phyloP scores from a whole-genome alignment of 192 early-diverging fungal species.

The Kickxella alabastrina region DNA sequence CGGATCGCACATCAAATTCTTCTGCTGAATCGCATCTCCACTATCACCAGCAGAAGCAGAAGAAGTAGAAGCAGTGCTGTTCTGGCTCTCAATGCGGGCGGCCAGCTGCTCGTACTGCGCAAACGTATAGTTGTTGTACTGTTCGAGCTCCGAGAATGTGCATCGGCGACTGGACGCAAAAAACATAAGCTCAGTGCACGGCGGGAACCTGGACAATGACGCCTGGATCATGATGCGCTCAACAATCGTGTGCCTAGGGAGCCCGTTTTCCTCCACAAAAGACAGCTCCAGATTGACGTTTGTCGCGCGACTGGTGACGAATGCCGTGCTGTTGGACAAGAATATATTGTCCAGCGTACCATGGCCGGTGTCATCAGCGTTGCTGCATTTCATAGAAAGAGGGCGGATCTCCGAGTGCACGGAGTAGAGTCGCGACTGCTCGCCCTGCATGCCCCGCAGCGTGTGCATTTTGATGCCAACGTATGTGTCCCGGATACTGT shows the following conservation, averaged over 20 bases:
- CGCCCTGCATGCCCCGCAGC: conserved; percentile 7
- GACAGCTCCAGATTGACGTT: conserved; percentile 46
- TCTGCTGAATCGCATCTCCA: background rate
- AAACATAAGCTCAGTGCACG: conserved; percentile 48
- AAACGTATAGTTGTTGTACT: conserved; percentile 48
- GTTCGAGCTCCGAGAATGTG: conserved; percentile 21
- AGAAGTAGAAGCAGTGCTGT: too few species aligned
- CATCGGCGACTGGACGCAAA: conserved; percentile 41
- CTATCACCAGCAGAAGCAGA: too few species aligned
- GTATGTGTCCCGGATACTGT: conserved; percentile 3
- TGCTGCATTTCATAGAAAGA: conserved; percentile 21
- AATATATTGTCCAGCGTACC: conserved; percentile 29
- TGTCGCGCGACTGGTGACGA: conserved; percentile 11
- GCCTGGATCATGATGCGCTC: conserved; percentile 36
- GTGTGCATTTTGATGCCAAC: background rate
- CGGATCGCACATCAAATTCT: conserved; percentile 6
- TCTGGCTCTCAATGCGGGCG: background rate
- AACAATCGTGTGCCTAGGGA: conserved; percentile 19
- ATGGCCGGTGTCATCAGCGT: conserved; percentile 29
- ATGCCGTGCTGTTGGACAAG: conserved; percentile 9
- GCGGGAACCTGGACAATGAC: conserved; percentile 14
- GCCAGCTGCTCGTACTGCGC: conserved; percentile 41
- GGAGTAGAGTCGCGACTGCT: conserved; percentile 13
- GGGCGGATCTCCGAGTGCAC: conserved; percentile 13
- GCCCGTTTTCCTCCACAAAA: background rate